phyloP scores from a whole-genome alignment of 2,329 filamentous ascomycete genomes.

The Eutypa lata region DNA sequence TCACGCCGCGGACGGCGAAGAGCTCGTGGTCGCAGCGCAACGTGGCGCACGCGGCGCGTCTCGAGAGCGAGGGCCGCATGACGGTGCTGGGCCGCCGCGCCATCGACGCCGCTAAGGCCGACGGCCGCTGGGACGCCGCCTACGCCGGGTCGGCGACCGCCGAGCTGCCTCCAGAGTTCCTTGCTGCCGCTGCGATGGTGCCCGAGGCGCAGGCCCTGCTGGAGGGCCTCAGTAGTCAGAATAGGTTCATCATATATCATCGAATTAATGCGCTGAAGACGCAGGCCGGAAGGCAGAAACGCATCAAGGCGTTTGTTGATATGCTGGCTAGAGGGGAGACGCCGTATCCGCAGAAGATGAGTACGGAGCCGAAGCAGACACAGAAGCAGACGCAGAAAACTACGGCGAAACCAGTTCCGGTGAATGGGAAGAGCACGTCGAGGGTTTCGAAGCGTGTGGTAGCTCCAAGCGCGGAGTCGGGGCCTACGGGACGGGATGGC shows the following conservation, averaged over 20 bases:
- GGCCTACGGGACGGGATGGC: too few relatives aligned
- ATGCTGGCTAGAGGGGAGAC: slow-evolving; percentile 20
- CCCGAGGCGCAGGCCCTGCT: slow-evolving; percentile 16
- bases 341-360: slow-evolving; percentile 15
- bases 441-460: background rate
- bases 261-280: slow-evolving; percentile 22
- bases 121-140: slow-evolving; percentile 57
- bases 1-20: slow-evolving; percentile 52
- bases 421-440: background rate
- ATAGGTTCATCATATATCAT: slow-evolving; percentile 21
- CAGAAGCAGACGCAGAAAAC: too few relatives aligned
- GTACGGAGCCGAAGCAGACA: background rate
- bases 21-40: slow-evolving; percentile 61
- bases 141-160: slow-evolving; percentile 49
- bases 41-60: slow-evolving; percentile 44
- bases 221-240: slow-evolving; percentile 14
- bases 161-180: slow-evolving; percentile 47
- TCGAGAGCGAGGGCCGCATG: slow-evolving; percentile 48
- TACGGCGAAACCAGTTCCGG: background rate
- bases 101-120: slow-evolving; percentile 52
- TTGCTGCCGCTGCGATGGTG: slow-evolving; percentile 16
- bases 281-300: slow-evolving; percentile 16
- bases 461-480: background rate
- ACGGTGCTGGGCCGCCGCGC: slow-evolving; percentile 42
- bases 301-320: slow-evolving; percentile 21